A percentile compares a stretch with the other conserved stretches of the same genome.
phyloP scores from a whole-genome alignment of 2,329 filamentous ascomycete species.

The Teratosphaeria pseudoeucalypti region DNA sequence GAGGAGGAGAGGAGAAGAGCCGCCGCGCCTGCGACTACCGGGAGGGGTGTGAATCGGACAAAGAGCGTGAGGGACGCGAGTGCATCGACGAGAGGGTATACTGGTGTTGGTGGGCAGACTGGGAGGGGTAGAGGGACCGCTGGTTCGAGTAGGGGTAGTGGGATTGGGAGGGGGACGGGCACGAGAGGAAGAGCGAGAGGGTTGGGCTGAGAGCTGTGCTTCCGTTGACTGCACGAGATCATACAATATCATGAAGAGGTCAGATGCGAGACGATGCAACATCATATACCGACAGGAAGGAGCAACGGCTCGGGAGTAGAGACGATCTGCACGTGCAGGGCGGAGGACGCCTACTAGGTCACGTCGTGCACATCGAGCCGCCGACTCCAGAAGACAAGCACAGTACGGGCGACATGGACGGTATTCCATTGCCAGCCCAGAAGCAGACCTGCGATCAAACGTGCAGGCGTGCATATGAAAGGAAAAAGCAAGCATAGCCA shows the following conservation, averaged over 20 bases:
- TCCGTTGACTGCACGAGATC: not conserved
- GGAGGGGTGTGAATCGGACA: constrained; percentile 19
- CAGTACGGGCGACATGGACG: too few relatives aligned
- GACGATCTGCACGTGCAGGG: too few relatives aligned
- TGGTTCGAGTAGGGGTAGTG: constrained; percentile 30
- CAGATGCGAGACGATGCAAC: not conserved
- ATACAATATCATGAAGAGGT: not conserved
- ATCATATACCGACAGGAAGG: not conserved
- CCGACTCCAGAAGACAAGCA: too few relatives aligned
- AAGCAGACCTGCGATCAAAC: not conserved
- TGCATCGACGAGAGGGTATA: constrained; percentile 28
- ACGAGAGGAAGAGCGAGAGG: constrained; percentile 1
- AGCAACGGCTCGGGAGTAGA: too few relatives aligned
- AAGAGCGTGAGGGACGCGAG: constrained; percentile 21
- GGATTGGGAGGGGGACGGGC: constrained; percentile 33
- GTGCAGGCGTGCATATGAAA: not conserved
- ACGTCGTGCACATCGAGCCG: too few relatives aligned
- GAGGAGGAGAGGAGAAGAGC: constrained; percentile 47
- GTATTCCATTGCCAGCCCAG: too few relatives aligned
- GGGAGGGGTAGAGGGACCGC: constrained; percentile 45
- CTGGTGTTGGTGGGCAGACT: constrained; percentile 33
- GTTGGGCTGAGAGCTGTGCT: not conserved
- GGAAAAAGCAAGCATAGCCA: not conserved
- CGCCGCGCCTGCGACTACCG: constrained; percentile 30
- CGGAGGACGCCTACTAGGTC: too few relatives aligned